Percentiles rank a stretch among this genome's conserved stretches.
Evolutionary conservation across 495 filamentous ascomycete species (phyloP).

Genomic region (Bombardia bombarda): DNA sequence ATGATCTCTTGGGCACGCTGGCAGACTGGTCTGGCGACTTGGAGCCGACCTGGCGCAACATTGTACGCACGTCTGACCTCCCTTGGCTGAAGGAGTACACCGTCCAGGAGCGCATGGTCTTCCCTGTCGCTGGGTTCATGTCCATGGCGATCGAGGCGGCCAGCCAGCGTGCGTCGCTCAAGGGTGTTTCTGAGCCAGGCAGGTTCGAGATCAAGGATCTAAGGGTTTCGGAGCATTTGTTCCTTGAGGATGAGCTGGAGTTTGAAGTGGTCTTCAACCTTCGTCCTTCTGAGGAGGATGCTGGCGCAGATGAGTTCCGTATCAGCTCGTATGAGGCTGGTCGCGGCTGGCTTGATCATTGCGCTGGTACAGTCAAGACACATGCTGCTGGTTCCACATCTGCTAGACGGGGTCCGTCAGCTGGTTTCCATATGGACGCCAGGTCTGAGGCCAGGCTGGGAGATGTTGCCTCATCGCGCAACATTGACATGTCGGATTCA

Average conservation of each 20-base stretch:
- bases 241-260: slow-evolving; percentile 18
- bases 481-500: slow-evolving; percentile 8
- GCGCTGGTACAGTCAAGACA: slow-evolving; percentile 28
- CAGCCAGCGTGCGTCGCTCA: slow-evolving; percentile 11
- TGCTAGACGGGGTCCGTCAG: slow-evolving; percentile 3
- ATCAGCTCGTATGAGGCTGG: slow-evolving; percentile 28
- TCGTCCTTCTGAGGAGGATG: slow-evolving; percentile 10
- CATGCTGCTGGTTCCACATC: slow-evolving; percentile 14
- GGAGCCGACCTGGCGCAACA: slow-evolving; percentile 45
- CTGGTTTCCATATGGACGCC: neutral
- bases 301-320: slow-evolving; percentile 20
- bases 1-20: slow-evolving; percentile 41
- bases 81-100: slow-evolving; percentile 44
- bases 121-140: slow-evolving; percentile 39
- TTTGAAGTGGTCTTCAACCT: slow-evolving; percentile 20
- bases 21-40: slow-evolving; percentile 29
- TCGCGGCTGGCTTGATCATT: slow-evolving; percentile 25
- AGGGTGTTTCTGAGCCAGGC: slow-evolving; percentile 18
- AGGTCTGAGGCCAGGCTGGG: slow-evolving; percentile 2
- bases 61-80: slow-evolving; percentile 32
- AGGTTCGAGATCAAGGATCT: slow-evolving; percentile 17
- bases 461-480: neutral
- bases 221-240: slow-evolving; percentile 14
- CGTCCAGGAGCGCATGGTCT: slow-evolving; percentile 32
- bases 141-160: slow-evolving; percentile 42